These are phyloP conservation scores for Candida tropicalis DNA, from an alignment of 1,139 yeast genomes.

Conservation along the genomic window DNA sequence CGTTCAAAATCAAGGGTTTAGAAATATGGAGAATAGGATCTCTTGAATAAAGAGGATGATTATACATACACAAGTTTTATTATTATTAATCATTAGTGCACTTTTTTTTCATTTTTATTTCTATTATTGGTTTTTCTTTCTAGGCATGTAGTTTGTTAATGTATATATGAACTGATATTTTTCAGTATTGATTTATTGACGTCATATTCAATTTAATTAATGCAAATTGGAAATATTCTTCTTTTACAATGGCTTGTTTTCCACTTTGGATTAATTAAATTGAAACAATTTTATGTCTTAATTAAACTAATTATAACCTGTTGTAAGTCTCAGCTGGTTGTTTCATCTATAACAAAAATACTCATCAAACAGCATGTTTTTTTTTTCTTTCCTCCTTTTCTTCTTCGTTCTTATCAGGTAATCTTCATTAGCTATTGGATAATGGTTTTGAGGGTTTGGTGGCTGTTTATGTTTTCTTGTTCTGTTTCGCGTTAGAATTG, in stretches of 20 bases:
- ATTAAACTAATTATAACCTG: not conserved
- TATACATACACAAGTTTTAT: not conserved
- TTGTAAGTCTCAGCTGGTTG: not conserved
- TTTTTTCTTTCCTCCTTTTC: too few species aligned
- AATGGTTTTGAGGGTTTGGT: not conserved
- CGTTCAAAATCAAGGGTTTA: constrained; percentile 72
- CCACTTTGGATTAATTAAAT: not conserved
- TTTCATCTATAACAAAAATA: not conserved
- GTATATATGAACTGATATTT: too few species aligned
- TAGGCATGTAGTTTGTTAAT: not conserved
- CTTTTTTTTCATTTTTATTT: not conserved
- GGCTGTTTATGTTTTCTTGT: not conserved
- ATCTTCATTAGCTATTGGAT: too few species aligned
- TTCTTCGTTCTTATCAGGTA: too few species aligned
- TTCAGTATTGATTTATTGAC: too few species aligned
- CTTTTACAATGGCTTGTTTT: too few species aligned
- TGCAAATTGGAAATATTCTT: too few species aligned
- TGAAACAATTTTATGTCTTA: constrained; percentile 1
- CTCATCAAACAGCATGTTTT: not conserved
- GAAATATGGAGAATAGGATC: constrained; percentile 84
- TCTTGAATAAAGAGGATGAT: constrained; percentile 11
- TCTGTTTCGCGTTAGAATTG: constrained; percentile 1
- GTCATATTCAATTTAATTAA: too few species aligned
- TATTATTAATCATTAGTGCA: too few species aligned
- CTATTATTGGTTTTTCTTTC: not conserved